Base-by-base conservation (phyloP, 495 filamentous ascomycete species). In the Neurospora hispaniola region DNA sequence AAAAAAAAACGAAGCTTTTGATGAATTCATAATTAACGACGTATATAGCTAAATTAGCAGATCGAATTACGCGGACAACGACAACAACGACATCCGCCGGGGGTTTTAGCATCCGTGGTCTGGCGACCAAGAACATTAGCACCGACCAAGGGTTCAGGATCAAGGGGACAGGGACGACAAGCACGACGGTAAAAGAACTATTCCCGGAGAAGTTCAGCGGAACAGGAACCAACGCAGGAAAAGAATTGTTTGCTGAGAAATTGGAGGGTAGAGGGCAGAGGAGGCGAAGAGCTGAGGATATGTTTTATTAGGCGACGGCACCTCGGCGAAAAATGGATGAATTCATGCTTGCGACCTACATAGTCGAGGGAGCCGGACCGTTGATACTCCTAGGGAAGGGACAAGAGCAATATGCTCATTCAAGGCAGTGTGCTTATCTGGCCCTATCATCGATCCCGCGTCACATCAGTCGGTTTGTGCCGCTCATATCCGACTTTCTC, bases 231-330 rank as follows among this genome's bases (percentile, higher is more conserved):
- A 93, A 93, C 80, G 81, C 88, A 7, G 88, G 88, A 38, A 94
- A 93, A 81, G 92, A 94, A 78, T 81, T 94, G 8, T 93, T 94
- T 72, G 81, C 81, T 2, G 84, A 85, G 41, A 83, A 81, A 71
- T 41, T 87, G 7, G 85, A 85, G 44, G 84, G 83, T 3, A 80
- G 86, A 74, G 78, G 82, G 0, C 75, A 79, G 54, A 82, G 81
- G 70, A 81, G 88, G 70, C 84, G 86, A 72, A 85, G 78, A 74
- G 87, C 87, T 0, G 86, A 86, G 69, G 87, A 89, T 76, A 77
- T 86, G 71, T 89, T 89, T 76, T 79, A 83, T 62, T 88, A 84
- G 43, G 27, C 23, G 27, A 16, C 35, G 27, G 27, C 14, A 3
- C 27, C 6, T 66, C 14, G 0, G 54, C 3, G 54, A 7, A 62